Conservation (phyloP, 768 basidiomycete genomes). For the Tylopilus balloui region DNA sequence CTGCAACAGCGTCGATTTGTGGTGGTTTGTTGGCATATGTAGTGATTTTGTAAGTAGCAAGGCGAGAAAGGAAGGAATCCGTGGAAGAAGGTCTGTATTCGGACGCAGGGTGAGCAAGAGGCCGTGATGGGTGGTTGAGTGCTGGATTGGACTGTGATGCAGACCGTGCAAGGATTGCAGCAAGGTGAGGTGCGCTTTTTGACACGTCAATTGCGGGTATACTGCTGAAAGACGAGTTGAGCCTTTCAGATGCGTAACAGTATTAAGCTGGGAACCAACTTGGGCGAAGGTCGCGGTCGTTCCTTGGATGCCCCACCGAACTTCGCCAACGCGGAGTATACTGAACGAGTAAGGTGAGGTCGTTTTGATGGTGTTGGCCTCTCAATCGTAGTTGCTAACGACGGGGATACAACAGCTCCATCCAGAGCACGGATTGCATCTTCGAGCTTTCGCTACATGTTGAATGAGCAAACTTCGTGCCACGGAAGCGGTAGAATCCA, state of each 20-base stretch:
- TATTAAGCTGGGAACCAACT: conserved; percentile 10
- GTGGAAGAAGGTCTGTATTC: conserved; percentile 80
- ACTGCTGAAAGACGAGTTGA: conserved; percentile 1
- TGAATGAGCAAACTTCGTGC: background rate
- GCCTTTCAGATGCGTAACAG: conserved; percentile 3
- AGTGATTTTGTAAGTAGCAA: conserved; percentile 72
- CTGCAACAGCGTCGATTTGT: conserved; percentile 72
- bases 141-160: conserved; percentile 47
- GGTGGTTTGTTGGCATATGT: conserved; percentile 79
- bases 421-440: conserved; percentile 75
- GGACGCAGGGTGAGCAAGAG: conserved; percentile 32
- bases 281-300: conserved; percentile 29
- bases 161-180: conserved; percentile 66
- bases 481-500: background rate
- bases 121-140: conserved; percentile 37
- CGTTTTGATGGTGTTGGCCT: conserved; percentile 47
- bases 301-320: conserved; percentile 63
- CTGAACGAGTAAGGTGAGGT: conserved; percentile 48
- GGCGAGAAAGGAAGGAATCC: conserved; percentile 65
- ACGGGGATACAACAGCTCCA: conserved; percentile 47
- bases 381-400: conserved; percentile 25
- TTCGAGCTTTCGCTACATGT: conserved; percentile 66
- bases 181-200: conserved; percentile 64
- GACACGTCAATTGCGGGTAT: conserved; percentile 32
- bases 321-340: conserved; percentile 77